These are phyloP conservation scores for Breviolum minutum DNA, from an alignment of 73 alveolate genomes.

Conservation along the genomic window DNA sequence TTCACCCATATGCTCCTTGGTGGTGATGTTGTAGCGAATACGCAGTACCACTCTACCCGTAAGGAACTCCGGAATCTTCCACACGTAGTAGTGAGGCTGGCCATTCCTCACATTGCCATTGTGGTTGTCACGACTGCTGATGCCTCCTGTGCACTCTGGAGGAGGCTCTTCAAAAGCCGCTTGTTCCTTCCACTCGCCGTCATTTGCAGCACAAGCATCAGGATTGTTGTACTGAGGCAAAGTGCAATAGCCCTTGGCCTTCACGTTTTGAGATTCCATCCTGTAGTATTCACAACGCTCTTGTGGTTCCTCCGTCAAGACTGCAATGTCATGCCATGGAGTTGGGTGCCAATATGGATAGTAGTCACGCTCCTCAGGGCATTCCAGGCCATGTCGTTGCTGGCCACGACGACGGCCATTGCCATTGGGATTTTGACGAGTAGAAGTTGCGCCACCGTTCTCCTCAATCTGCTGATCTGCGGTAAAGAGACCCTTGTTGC, in stretches of 20 bases:
- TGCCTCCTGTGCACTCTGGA: constrained; percentile 67
- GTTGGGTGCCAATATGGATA: constrained; percentile 92
- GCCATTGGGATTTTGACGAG: constrained; percentile 89
- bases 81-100: constrained; percentile 56
- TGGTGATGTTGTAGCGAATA: constrained; percentile 49
- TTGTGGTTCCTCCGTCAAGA: constrained; percentile 52
- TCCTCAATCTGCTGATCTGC: constrained; percentile 66
- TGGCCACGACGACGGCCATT: constrained; percentile 86
- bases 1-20: background rate
- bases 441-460: constrained; percentile 74
- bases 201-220: constrained; percentile 19
- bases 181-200: constrained; percentile 34
- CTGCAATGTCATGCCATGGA: constrained; percentile 81
- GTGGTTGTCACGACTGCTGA: constrained; percentile 84
- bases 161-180: constrained; percentile 57
- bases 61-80: constrained; percentile 79
- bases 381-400: constrained; percentile 80
- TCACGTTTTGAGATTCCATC: constrained; percentile 73
- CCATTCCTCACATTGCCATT: constrained; percentile 85
- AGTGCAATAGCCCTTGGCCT: constrained; percentile 39
- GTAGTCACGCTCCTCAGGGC: constrained; percentile 91
- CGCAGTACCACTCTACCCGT: constrained; percentile 67
- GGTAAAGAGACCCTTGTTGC: constrained; percentile 82
- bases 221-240: constrained; percentile 23
- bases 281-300: constrained; percentile 58